Percentiles rank a stretch among this genome's conserved stretches.
Evolutionary conservation across 768 basidiomycete species (phyloP).

Genomic region (Russula sp.): DNA sequence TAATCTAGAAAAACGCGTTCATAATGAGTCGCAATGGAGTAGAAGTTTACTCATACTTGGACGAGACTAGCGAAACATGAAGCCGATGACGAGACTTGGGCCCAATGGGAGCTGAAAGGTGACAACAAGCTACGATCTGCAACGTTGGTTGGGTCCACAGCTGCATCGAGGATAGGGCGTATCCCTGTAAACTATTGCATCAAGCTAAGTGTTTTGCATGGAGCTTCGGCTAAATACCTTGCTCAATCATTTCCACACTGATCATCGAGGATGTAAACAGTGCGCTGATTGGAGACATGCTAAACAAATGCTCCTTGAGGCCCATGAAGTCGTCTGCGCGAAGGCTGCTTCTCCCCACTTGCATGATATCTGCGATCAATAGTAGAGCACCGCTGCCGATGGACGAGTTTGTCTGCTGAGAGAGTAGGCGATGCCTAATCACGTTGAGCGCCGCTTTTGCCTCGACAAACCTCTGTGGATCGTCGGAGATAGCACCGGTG

Average conservation of each 20-base stretch:
- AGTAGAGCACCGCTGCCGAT: background rate
- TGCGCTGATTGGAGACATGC: slow-evolving; percentile 3
- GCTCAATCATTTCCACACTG: background rate
- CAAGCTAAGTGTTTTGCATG: background rate
- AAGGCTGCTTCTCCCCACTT: slow-evolving; percentile 3
- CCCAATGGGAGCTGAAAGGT: slow-evolving; percentile 17
- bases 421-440: background rate
- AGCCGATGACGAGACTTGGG: slow-evolving; percentile 5
- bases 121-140: slow-evolving; percentile 14
- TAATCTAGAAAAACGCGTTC: slow-evolving; percentile 19
- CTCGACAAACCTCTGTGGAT: slow-evolving; percentile 7
- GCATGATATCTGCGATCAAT: slow-evolving; percentile 14
- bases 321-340: background rate
- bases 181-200: slow-evolving; percentile 1
- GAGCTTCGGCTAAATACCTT: slow-evolving; percentile 2
- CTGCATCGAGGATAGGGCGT: slow-evolving; percentile 1
- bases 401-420: background rate
- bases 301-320: slow-evolving; percentile 17
- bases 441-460: slow-evolving; percentile 14
- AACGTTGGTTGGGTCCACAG: slow-evolving; percentile 3
- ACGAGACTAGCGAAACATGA: background rate
- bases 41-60: slow-evolving; percentile 6
- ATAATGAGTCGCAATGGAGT: too few relatives aligned
- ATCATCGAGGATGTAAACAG: slow-evolving; percentile 6
- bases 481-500: slow-evolving; percentile 4